A percentile compares a stretch with the other conserved stretches of the same genome.
These are phyloP conservation scores for Taxillus chinensis DNA, from an alignment of 164 flowering plant genomes.

Conservation along the genomic window DNA sequence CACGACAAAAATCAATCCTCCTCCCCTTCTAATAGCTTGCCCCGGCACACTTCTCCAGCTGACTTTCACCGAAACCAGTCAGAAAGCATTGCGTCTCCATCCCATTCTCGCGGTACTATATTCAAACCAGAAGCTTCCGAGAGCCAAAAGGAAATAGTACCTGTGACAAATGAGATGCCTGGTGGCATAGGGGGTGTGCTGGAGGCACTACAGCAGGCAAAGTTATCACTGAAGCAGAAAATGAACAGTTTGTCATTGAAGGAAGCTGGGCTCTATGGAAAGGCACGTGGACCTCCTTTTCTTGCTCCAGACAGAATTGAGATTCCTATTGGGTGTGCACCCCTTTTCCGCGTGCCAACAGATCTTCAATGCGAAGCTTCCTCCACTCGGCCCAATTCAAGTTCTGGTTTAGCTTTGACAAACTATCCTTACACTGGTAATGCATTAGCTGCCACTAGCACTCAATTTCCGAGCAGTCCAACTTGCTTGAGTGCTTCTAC, in stretches of 20 bases:
- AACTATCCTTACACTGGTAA: constrained; percentile 9
- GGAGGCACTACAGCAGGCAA: constrained; percentile 65
- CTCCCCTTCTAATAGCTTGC: constrained; percentile 8
- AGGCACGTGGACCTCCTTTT: constrained; percentile 15
- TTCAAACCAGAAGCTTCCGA: constrained; percentile 12
- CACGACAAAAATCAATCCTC: constrained; percentile 7
- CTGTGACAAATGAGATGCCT: constrained; percentile 23
- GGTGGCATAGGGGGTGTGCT: constrained; percentile 28
- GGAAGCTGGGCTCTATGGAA: constrained; percentile 12
- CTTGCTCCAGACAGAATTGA: constrained; percentile 12
- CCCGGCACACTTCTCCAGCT: constrained; percentile 2
- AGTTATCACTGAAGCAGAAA: constrained; percentile 39
- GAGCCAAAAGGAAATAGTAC: constrained; percentile 13
- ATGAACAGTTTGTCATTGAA: constrained; percentile 18
- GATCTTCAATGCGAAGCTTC: constrained; percentile 21
- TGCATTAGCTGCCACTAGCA: constrained; percentile 1
- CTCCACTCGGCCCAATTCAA: constrained; percentile 2
- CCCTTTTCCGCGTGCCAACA: constrained; percentile 43
- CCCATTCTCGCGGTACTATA: constrained; percentile 5
- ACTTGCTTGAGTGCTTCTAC: constrained; percentile 8
- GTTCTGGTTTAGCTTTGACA: constrained; percentile 7
- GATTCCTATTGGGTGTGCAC: constrained; percentile 30
- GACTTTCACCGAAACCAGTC: constrained; percentile 12
- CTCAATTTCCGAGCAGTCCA: constrained; percentile 10
- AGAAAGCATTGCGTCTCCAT: constrained; percentile 6